phyloP scores from a whole-genome alignment of 495 filamentous ascomycete species.

The Massariosphaeria phaeospora region DNA sequence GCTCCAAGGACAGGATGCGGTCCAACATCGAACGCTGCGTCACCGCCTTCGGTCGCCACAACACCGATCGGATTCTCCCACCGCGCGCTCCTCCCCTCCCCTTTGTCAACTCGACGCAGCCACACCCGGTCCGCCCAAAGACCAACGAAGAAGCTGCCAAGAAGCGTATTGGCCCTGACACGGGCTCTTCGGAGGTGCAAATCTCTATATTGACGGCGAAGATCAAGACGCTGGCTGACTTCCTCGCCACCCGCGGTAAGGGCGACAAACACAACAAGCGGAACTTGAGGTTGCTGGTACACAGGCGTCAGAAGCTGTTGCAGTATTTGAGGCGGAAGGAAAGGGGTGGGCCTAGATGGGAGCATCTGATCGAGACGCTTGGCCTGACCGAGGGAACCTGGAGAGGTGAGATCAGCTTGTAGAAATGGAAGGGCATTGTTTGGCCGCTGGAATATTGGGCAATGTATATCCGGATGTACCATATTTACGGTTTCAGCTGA shows the following conservation, averaged over 20 bases:
- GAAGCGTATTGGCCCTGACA: slow-evolving; percentile 78
- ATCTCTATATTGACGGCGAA: slow-evolving; percentile 94
- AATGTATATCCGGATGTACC: too few species aligned
- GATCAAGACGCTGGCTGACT: slow-evolving; percentile 71
- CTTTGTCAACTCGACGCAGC: neutral
- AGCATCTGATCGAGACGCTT: slow-evolving; percentile 70
- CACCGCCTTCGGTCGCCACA: slow-evolving; percentile 81
- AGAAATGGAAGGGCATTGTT: slow-evolving; percentile 29
- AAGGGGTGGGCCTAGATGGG: slow-evolving; percentile 82
- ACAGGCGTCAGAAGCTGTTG: slow-evolving; percentile 82
- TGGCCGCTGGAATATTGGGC: too few species aligned
- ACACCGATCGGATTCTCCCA: slow-evolving; percentile 67
- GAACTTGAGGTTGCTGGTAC: slow-evolving; percentile 77
- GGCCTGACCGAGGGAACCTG: slow-evolving; percentile 82
- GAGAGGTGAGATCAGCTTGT: slow-evolving; percentile 79
- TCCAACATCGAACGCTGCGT: slow-evolving; percentile 80
- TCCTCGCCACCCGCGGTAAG: slow-evolving; percentile 50
- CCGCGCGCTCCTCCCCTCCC: slow-evolving; percentile 44
- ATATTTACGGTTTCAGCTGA: too few species aligned
- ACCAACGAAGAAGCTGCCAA: slow-evolving; percentile 44
- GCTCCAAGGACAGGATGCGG: slow-evolving; percentile 66
- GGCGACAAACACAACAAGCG: slow-evolving; percentile 91
- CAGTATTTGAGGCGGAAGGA: slow-evolving; percentile 84
- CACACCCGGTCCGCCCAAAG: slow-evolving; percentile 24
- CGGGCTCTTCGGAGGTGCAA: slow-evolving; percentile 91